phyloP scores from a whole-genome alignment of 139 green algal species.

The Nannochloris sp. region DNA sequence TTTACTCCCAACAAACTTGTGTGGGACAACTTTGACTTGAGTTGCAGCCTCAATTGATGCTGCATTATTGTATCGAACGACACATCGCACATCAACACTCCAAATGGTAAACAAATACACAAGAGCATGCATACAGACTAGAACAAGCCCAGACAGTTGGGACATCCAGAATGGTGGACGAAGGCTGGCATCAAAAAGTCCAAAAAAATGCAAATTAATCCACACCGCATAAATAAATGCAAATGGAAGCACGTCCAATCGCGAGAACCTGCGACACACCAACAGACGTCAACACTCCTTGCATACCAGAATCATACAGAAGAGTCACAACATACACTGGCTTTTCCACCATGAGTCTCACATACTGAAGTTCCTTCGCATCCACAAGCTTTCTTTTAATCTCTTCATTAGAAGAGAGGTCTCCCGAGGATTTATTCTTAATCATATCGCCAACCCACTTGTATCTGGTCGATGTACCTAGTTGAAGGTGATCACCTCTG shows the following conservation, averaged over 20 bases:
- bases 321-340: conserved; percentile 7
- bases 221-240: conserved; percentile 2
- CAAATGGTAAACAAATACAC: conserved; percentile 23
- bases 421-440: no score
- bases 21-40: conserved; percentile 46
- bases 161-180: not conserved
- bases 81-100: conserved; percentile 19
- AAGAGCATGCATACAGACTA: conserved; percentile 8
- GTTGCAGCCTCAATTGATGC: conserved; percentile 14
- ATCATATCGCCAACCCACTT: no score
- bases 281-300: not conserved
- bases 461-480: no score
- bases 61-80: conserved; percentile 10
- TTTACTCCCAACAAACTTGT: conserved; percentile 45
- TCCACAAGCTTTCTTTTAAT: not conserved
- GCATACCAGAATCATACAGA: no score
- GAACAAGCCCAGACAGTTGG: not conserved
- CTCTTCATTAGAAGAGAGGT: no score
- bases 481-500: no score
- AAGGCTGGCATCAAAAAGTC: not conserved
- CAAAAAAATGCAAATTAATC: not conserved
- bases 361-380: conserved; percentile 23
- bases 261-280: not conserved
- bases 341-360: conserved; percentile 13
- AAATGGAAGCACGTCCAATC: conserved; percentile 8